Percentiles rank a stretch among this genome's conserved stretches.
Conservation (phyloP, 768 basidiomycete species). For the Pleurotus giganteus region DNA sequence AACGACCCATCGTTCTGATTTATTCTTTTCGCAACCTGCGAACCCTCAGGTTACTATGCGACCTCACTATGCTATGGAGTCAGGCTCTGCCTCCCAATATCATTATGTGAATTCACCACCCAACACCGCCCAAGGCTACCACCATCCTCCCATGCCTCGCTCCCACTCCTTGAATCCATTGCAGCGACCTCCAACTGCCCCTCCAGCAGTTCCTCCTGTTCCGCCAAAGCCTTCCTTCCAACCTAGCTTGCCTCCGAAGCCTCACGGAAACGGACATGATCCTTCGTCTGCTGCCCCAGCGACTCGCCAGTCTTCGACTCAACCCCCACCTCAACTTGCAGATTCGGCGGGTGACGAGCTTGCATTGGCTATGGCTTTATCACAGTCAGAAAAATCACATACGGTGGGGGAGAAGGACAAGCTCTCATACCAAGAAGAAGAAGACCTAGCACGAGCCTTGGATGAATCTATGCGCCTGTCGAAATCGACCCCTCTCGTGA, state of each 20-base stretch:
- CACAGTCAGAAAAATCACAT: constrained; percentile 42
- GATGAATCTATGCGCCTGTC: constrained; percentile 41
- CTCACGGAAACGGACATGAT: constrained; percentile 11
- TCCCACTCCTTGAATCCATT: constrained; percentile 1
- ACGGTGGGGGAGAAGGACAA: constrained; percentile 31
- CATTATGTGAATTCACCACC: not conserved
- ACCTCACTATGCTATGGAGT: not conserved
- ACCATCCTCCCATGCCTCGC: constrained; percentile 1
- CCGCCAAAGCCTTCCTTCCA: constrained; percentile 35
- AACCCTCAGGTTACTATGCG: constrained; percentile 2
- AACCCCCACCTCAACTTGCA: not conserved
- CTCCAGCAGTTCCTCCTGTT: constrained; percentile 29
- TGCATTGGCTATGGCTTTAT: constrained; percentile 45
- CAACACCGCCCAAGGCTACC: constrained; percentile 3
- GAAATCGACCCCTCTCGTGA: not conserved
- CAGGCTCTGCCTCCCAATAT: not conserved
- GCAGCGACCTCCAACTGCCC: constrained; percentile 20
- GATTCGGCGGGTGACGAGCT: constrained; percentile 45
- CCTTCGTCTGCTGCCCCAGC: not conserved
- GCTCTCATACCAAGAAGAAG: constrained; percentile 52
- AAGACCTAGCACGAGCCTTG: constrained; percentile 63
- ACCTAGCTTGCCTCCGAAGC: constrained; percentile 24
- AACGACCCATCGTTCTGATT: constrained; percentile 29
- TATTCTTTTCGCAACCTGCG: constrained; percentile 24
- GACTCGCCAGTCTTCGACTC: not conserved